phyloP scores from a whole-genome alignment of 2,329 filamentous ascomycete species.

The Onygena corvina region DNA sequence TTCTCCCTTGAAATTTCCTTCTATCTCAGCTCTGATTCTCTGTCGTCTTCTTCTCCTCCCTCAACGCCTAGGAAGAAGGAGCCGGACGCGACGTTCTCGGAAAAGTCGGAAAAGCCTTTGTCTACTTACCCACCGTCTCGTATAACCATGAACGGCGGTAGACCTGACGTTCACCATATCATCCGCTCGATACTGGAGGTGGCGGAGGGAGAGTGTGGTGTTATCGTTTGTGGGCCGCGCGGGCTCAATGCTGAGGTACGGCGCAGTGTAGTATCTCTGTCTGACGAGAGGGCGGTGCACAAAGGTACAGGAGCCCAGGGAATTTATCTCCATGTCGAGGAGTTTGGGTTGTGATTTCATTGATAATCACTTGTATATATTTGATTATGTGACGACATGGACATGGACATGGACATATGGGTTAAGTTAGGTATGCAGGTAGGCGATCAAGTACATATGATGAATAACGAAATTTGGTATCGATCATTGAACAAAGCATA shows the following conservation, averaged over 20 bases:
- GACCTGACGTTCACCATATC: conserved; percentile 41
- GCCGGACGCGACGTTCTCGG: conserved; percentile 10
- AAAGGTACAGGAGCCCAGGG: conserved; percentile 56
- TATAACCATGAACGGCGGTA: conserved; percentile 26
- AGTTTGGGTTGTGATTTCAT: conserved; percentile 38
- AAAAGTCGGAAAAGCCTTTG: background rate
- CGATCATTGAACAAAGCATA: background rate
- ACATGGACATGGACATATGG: no score
- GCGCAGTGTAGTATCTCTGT: conserved; percentile 43
- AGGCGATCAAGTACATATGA: no score
- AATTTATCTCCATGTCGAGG: conserved; percentile 49
- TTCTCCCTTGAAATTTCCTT: conserved; percentile 41
- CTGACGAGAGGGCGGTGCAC: conserved; percentile 54
- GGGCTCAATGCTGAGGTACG: conserved; percentile 46
- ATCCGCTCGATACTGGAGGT: conserved; percentile 46
- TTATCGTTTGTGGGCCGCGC: conserved; percentile 50
- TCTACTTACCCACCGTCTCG: background rate
- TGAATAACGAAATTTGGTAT: no score
- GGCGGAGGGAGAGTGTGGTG: conserved; percentile 49
- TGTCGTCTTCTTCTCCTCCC: conserved; percentile 10
- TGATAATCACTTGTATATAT: no score
- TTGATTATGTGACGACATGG: no score
- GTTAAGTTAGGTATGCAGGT: no score
- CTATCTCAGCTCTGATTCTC: conserved; percentile 44
- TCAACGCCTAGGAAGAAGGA: conserved; percentile 15